phyloP scores from a whole-genome alignment of 306 rosid genomes.

The Cucumis hystrix region DNA sequence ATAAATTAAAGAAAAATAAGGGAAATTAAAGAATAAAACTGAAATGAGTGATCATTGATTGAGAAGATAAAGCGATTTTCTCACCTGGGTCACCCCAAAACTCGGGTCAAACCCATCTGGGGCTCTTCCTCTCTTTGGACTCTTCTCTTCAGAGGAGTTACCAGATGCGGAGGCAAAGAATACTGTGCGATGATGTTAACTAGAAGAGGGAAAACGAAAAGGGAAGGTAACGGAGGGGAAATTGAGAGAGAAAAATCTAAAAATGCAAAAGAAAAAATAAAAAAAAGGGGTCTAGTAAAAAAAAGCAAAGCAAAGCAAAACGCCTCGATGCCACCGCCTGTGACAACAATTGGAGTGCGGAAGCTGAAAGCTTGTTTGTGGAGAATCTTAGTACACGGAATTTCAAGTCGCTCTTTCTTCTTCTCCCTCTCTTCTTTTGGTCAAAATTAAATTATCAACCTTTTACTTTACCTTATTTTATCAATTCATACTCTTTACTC shows the following conservation, averaged over 20 bases:
- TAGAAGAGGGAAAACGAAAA: not conserved
- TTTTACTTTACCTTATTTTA: not conserved
- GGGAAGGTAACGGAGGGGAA: not conserved
- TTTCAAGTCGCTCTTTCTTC: not conserved
- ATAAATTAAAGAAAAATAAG: not conserved
- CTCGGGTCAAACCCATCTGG: slow-evolving; percentile 21
- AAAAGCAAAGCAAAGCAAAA: not conserved
- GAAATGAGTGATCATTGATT: not conserved
- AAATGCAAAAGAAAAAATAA: not conserved
- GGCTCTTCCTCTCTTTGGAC: slow-evolving; percentile 17
- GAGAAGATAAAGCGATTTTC: not conserved
- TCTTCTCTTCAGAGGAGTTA: slow-evolving; percentile 5
- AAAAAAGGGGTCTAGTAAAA: not conserved
- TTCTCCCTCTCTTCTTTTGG: not conserved
- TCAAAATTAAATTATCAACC: not conserved
- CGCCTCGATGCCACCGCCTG: slow-evolving; percentile 1
- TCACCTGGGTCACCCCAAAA: slow-evolving; percentile 25
- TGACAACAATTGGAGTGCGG: slow-evolving; percentile 1
- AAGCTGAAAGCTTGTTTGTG: not conserved
- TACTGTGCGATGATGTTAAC: not conserved
- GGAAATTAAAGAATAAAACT: not conserved
- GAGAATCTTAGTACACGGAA: slow-evolving; percentile 10
- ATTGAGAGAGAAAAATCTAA: not conserved
- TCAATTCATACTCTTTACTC: not conserved
- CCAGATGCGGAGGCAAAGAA: slow-evolving; percentile 28